phyloP scores from a whole-genome alignment of 331 rosid species.

The Prunus yedoensis region DNA sequence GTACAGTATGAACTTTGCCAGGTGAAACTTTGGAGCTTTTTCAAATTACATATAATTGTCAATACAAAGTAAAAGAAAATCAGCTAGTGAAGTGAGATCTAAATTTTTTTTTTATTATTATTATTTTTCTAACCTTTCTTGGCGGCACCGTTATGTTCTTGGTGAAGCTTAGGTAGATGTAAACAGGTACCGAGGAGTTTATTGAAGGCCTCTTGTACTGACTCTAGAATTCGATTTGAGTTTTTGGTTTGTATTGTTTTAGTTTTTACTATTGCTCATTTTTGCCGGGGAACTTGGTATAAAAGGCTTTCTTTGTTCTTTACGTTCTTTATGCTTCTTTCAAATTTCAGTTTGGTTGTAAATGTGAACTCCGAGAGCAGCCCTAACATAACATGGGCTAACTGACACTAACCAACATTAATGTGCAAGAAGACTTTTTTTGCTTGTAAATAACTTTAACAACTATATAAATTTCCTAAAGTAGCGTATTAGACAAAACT shows the following conservation, averaged over 20 bases:
- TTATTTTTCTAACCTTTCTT: slow-evolving; percentile 3
- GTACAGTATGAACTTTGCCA: slow-evolving; percentile 29
- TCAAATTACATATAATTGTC: slow-evolving; percentile 42
- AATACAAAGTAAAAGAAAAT: slow-evolving; percentile 45
- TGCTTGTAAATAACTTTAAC: too few species aligned
- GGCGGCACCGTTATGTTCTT: background rate
- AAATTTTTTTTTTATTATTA: background rate
- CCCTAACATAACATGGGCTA: too few species aligned
- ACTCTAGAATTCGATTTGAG: background rate
- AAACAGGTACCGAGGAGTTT: slow-evolving; percentile 2
- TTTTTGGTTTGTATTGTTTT: background rate
- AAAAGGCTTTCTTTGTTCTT: background rate
- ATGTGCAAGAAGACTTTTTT: too few species aligned
- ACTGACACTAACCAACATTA: too few species aligned
- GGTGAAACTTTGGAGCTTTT: slow-evolving; percentile 36
- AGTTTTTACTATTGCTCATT: background rate
- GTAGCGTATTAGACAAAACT: background rate
- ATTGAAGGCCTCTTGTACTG: background rate
- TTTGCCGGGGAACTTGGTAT: background rate
- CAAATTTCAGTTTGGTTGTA: background rate
- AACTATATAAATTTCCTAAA: background rate
- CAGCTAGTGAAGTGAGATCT: slow-evolving; percentile 27
- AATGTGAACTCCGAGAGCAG: too few species aligned
- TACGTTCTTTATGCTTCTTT: background rate
- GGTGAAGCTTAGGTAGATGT: slow-evolving; percentile 2